Percentiles rank a stretch among this genome's conserved stretches.
Evolutionary conservation across 768 basidiomycete species (phyloP).

Genomic region (Baorangia bicolor): DNA sequence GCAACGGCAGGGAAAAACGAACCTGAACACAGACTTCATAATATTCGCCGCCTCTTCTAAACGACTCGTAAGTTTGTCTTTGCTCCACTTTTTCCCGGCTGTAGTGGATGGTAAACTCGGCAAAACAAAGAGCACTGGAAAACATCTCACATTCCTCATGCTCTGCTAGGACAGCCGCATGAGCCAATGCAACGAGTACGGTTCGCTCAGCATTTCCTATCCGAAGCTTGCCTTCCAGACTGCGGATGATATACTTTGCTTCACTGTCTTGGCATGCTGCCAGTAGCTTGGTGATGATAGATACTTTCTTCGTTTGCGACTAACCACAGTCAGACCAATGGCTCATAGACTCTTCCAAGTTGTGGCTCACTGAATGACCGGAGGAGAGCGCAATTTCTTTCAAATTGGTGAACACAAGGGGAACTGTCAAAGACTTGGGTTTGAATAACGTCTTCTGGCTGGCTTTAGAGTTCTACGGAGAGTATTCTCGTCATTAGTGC

Average conservation of each 20-base stretch:
- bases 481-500: neutral
- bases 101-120: neutral
- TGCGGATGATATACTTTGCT: constrained; percentile 95
- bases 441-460: constrained; percentile 93
- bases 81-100: constrained; percentile 74
- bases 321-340: constrained; percentile 30
- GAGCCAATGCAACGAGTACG: constrained; percentile 91
- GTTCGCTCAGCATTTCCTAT: constrained; percentile 97
- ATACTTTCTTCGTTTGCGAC: constrained; percentile 95
- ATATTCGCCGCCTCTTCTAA: constrained; percentile 75
- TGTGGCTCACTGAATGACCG: constrained; percentile 69
- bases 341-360: neutral
- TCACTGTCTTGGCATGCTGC: constrained; percentile 90
- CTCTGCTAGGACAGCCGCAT: constrained; percentile 83
- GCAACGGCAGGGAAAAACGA: constrained; percentile 10
- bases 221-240: constrained; percentile 93
- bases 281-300: constrained; percentile 90
- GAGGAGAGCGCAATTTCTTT: constrained; percentile 85
- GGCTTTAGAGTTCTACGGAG: constrained; percentile 83
- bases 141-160: constrained; percentile 52
- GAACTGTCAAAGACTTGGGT: constrained; percentile 85
- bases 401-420: constrained; percentile 85
- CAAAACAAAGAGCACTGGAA: neutral
- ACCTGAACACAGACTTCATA: constrained; percentile 95
- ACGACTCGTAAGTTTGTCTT: constrained; percentile 67